Percentiles rank a stretch among this genome's conserved stretches.
phyloP scores from a whole-genome alignment of 768 basidiomycete species.

The Termitomyces sp. region DNA sequence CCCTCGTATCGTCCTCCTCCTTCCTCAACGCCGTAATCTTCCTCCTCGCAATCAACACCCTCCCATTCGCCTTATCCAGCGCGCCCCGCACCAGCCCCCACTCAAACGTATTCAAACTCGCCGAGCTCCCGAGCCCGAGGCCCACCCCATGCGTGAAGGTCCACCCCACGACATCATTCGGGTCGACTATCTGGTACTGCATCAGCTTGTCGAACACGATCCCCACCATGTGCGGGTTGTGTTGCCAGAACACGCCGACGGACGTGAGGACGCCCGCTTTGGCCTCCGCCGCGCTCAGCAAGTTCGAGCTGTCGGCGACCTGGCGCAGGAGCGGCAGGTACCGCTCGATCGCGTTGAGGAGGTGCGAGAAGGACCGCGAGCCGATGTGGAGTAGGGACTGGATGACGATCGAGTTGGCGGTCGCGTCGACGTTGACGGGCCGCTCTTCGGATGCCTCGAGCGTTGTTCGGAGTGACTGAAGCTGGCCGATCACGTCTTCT shows the following conservation, averaged over 20 bases:
- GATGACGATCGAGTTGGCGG: constrained; percentile 73
- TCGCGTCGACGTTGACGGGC: constrained; percentile 54
- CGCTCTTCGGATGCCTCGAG: constrained; percentile 58
- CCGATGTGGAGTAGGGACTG: constrained; percentile 91
- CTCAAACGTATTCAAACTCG: constrained; percentile 48
- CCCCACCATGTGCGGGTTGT: constrained; percentile 79
- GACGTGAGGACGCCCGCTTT: constrained; percentile 68
- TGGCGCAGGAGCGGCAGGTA: constrained; percentile 75
- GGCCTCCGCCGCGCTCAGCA: constrained; percentile 35
- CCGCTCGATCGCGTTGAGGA: constrained; percentile 95
- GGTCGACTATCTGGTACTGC: constrained; percentile 97
- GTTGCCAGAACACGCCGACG: constrained; percentile 75
- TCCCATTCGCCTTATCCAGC: constrained; percentile 86
- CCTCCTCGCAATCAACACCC: constrained; percentile 72
- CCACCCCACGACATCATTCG: constrained; percentile 86
- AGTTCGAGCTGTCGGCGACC: constrained; percentile 33
- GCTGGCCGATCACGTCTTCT: constrained; percentile 71
- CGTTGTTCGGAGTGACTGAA: constrained; percentile 64
- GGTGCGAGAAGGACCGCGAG: constrained; percentile 93
- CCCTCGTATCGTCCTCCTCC: constrained; percentile 85
- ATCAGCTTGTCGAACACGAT: constrained; percentile 98
- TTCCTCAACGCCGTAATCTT: constrained; percentile 73
- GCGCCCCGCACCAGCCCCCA: constrained; percentile 85
- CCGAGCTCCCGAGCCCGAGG: constrained; percentile 16
- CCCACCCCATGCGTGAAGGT: constrained; percentile 56